Evolutionary conservation across 2,329 filamentous ascomycete species (phyloP), one percentile per base, ranked within the genome.

Genomic region (Ceratocystis diversiconidia): DNA sequence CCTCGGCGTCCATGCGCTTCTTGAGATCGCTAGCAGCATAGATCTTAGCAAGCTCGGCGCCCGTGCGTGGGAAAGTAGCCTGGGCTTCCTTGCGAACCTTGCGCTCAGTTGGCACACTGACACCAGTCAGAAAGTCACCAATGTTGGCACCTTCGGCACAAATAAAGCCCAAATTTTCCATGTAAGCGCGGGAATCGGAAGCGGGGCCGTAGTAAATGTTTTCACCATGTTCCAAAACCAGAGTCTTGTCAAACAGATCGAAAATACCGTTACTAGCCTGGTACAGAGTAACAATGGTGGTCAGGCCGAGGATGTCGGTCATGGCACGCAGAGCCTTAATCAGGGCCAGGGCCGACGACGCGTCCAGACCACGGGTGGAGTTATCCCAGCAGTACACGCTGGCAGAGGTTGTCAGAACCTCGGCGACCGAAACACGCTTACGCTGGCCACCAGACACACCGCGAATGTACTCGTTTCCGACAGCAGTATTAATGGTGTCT

Each of bases 381-480:
- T 90, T 90, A 71, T 90, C 82, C 82, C 82, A 85, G 76, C 82
- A 84, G 71, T 85, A 82, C 17, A 85, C 74, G 7, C 82, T 82
- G 2, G 82, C 80, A 36, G 78, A 79, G 15, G 82, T 83, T 17
- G 85, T 75, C 7, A 80, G 77, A 10, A 82, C 82, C 73, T 85
- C 83, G 61, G 82, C 79, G 68, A 85, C 85, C 68, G 82, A 84
- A 28, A 85, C 85, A 71, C 85, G 82, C 76, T 85, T 85, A 63
- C 85, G 80, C 78, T 90, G 87, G 72, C 87, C 88, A 72, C 87
- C 87, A 32, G 83, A 87, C 10, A 90, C 86, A 73, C 87, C 87
- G 66, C 87, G 85, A 36, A 90, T 77, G 72, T 84, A 90, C 74
- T 90, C 87, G 74, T 90, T 89, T 60, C 87, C 87, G 30, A 90